Percentiles rank a stretch among this genome's conserved stretches.
These are phyloP conservation scores for Aspergillus cristatus DNA, from an alignment of 495 filamentous ascomycete species.

Conservation along the genomic window DNA sequence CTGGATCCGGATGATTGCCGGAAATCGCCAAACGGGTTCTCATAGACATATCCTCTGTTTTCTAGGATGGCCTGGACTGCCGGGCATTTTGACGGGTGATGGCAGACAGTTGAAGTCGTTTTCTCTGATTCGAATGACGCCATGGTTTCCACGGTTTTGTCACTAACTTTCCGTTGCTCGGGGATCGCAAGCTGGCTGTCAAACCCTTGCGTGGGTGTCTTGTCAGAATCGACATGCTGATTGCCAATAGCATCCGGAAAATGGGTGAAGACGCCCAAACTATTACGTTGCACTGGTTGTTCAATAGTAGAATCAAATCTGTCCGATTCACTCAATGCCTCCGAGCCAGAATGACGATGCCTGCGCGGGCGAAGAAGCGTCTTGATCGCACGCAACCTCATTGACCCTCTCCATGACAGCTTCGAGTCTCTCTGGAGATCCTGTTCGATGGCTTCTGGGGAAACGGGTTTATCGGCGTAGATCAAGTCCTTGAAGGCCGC, in stretches of 20 bases:
- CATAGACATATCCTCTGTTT: constrained; percentile 1
- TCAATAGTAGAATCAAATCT: too few relatives aligned
- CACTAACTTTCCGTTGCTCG: constrained; percentile 20
- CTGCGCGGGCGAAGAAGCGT: constrained; percentile 12
- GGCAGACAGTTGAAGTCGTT: constrained; percentile 23
- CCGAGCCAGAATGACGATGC: constrained; percentile 3
- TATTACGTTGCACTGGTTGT: too few relatives aligned
- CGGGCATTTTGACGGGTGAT: constrained; percentile 16
- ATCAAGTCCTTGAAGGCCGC: too few relatives aligned
- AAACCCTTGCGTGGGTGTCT: too few relatives aligned
- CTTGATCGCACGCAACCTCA: constrained; percentile 8
- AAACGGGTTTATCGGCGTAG: too few relatives aligned
- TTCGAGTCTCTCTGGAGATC: background rate
- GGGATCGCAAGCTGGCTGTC: background rate
- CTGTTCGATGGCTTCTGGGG: too few relatives aligned
- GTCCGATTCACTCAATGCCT: background rate
- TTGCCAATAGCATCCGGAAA: too few relatives aligned
- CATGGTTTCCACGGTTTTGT: constrained; percentile 18
- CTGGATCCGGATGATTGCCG: constrained; percentile 7
- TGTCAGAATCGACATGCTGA: too few relatives aligned
- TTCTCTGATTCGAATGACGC: constrained; percentile 21
- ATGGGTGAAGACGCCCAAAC: too few relatives aligned
- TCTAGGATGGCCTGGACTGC: constrained; percentile 12
- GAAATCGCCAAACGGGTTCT: constrained; percentile 10
- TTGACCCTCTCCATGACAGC: constrained; percentile 4